Evolutionary conservation across 2,329 filamentous ascomycete species (phyloP), one percentile per base, ranked within the genome.

Genomic region (Penicillium sp.): DNA sequence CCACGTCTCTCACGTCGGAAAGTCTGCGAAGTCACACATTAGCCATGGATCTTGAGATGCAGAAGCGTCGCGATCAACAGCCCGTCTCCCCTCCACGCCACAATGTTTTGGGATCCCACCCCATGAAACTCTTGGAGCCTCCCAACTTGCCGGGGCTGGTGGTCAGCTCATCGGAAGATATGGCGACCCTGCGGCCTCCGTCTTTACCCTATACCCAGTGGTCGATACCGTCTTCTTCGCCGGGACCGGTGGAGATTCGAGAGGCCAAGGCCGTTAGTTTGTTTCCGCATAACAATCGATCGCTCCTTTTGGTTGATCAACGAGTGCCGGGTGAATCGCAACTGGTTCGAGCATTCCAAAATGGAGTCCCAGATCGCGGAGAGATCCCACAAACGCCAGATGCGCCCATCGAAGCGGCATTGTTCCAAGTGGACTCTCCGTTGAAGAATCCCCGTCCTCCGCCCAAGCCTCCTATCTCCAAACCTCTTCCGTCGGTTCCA

Each of bases 251-350:
- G 10, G 83, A 87, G 66, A 77, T 86, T 46, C 81, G 76, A 53
- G 82, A 86, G 64, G 84, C 83, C 9, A 83, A 76, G 38, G 81
- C 81, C 10, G 76, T 87, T 13, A 81, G 76, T 52, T 78, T 85
- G 30, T 85, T 80, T 55, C 78, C 83, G 2, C 84, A 86, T 67
- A 83, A 83, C 66, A 87, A 86, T 57, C 72, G 81, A 39, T 85
- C 82, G 6, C 68, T 86, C 5, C 71, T 86, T n/a, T 68, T 86
- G n/a, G 80, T 87, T n/a, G 80, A 86, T 59, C 79, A 82, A 48
- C 64, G 68, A 41, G 57, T 66, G 42, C 64, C 68, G 24, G 49
- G 60, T 9, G 65, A 68, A 36, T 64, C 11, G 18, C 69, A 9
- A 65, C 51, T 14, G 63, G 61, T 70, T n/a, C 66, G 61, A 39